Evolutionary conservation across 257 asterid genomes (phyloP).

Genomic region (Solanum tacnaense): DNA sequence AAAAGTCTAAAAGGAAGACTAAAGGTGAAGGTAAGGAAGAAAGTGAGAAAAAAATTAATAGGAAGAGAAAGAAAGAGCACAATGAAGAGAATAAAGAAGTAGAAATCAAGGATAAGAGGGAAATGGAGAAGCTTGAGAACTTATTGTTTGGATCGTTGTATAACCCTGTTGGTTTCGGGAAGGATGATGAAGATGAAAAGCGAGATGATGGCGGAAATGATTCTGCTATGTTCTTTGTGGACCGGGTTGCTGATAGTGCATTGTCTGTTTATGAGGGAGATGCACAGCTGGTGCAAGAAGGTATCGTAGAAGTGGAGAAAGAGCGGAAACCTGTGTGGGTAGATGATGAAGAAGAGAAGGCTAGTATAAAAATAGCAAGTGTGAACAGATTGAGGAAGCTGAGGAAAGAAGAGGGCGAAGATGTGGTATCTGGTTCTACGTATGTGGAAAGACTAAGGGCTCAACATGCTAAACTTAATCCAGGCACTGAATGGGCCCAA

Average conservation of each 20-base stretch:
- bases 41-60: constrained; percentile 11
- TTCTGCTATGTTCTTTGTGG: constrained; percentile 59
- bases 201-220: constrained; percentile 22
- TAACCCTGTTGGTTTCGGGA: constrained; percentile 50
- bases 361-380: constrained; percentile 51
- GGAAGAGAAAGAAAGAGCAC: constrained; percentile 39
- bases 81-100: constrained; percentile 16
- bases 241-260: constrained; percentile 38
- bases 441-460: constrained; percentile 80
- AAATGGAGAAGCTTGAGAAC: constrained; percentile 63
- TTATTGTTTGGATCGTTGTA: constrained; percentile 63
- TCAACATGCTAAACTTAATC: constrained; percentile 76
- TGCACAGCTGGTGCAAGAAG: constrained; percentile 11
- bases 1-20: constrained; percentile 31
- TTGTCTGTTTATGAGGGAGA: constrained; percentile 61
- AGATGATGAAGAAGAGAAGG: constrained; percentile 79
- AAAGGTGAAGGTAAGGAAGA: constrained; percentile 22
- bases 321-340: constrained; percentile 66
- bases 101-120: constrained; percentile 46
- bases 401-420: constrained; percentile 71
- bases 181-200: constrained; percentile 37
- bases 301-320: constrained; percentile 8
- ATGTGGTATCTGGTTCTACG: constrained; percentile 50
- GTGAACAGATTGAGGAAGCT: constrained; percentile 69
- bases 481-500: constrained; percentile 81